Evolutionary conservation across 202 grass and related monocot genomes (phyloP), one percentile per base, ranked within the genome.

Genomic region (Panicum hallii): DNA sequence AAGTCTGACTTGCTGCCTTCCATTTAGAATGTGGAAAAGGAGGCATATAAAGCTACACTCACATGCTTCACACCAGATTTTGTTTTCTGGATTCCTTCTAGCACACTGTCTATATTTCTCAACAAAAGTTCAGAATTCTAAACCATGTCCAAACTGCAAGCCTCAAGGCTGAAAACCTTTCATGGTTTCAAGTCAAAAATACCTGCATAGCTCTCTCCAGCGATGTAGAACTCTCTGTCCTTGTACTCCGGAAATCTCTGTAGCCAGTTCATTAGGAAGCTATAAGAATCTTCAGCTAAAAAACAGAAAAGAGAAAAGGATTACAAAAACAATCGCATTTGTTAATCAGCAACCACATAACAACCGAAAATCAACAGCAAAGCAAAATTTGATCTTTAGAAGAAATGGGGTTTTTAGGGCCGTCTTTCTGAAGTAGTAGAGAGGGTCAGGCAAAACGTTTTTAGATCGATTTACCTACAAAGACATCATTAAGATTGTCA

Each of bases 201-300:
- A 97, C 94, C 94, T 91, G 91, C 91, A 84, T 96, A 96, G 82
- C 94, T 96, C 87, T 96, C 94, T 81, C 91, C 94, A 79, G 91
- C 36, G 67, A 96, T 96, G 73, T 96, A 93, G 50, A 96, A 97
- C 38, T 92, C 85, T 80, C 77, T 88, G 12, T 81, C 58, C 63
- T 77, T 84, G 80, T 92, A 94, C 45, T 89, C 48, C 40, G 94
- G 88, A 67, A 94, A 92, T 22, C 63, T 89, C 67, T 89, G 87
- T 41, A 92, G 67, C 92, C 94, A 97, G 57, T 94, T 97, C 12
- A 94, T 65, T 32, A 92, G 73, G 74, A 97, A 94, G 45, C 22
- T 89, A 46, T 91, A 94, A 43, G 90, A 32, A 87, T 97, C 90
- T 86, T 92, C 83, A 6, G 90, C 94, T 97, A 38, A 11, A 54